phyloP scores from a whole-genome alignment of 176 grass and related monocot genomes.

The Zoysia japonica region DNA sequence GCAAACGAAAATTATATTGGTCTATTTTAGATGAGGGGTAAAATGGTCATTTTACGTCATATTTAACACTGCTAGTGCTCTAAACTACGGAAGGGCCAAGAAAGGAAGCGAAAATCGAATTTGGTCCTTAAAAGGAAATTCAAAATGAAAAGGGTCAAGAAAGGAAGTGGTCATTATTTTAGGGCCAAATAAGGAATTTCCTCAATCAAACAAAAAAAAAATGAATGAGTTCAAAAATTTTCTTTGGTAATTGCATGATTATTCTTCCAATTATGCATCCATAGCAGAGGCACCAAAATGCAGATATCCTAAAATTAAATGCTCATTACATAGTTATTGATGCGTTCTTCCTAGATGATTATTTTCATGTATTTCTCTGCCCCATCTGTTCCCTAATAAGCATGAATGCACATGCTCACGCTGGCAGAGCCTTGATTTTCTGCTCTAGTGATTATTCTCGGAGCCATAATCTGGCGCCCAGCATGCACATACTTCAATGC shows the following conservation, averaged over 20 bases:
- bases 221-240: slow-evolving; percentile 5
- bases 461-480: background rate
- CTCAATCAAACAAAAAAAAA: background rate
- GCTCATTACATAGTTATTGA: background rate
- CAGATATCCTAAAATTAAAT: background rate
- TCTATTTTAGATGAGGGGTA: too few relatives aligned
- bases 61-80: too few relatives aligned
- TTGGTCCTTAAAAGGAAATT: too few relatives aligned
- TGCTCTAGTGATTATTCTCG: background rate
- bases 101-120: too few relatives aligned
- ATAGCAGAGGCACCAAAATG: background rate
- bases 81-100: too few relatives aligned
- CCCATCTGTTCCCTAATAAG: background rate
- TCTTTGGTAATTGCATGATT: background rate
- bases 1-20: too few relatives aligned
- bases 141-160: too few relatives aligned
- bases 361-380: slow-evolving; percentile 7
- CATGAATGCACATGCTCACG: background rate
- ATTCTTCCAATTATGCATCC: slow-evolving; percentile 16
- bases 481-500: slow-evolving; percentile 1
- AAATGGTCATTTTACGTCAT: too few relatives aligned
- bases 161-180: too few relatives aligned
- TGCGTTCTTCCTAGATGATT: background rate
- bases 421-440: background rate
- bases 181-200: too few relatives aligned